Evolutionary conservation across 768 basidiomycete genomes (phyloP).

Genomic region (Epithele typhae): DNA sequence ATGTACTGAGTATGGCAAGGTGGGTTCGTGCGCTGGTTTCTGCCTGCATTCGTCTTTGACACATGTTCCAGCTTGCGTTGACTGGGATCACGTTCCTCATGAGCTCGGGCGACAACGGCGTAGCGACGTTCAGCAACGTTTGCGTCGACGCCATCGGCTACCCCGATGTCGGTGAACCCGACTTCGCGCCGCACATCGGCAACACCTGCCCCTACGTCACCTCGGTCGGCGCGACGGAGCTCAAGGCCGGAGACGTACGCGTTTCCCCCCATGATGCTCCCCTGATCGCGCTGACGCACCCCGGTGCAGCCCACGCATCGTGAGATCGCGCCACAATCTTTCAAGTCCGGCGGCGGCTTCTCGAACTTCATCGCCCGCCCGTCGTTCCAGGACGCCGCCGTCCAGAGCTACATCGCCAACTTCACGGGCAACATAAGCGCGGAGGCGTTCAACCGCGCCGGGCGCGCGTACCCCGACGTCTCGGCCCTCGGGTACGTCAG

Average conservation of each 20-base stretch:
- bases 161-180: slow-evolving; percentile 12
- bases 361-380: slow-evolving; percentile 37
- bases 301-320: too few relatives aligned
- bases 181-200: slow-evolving; percentile 42
- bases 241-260: slow-evolving; percentile 25
- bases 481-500: slow-evolving; percentile 27
- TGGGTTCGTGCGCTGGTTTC: too few relatives aligned
- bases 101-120: slow-evolving; percentile 38
- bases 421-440: slow-evolving; percentile 28
- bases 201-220: slow-evolving; percentile 37
- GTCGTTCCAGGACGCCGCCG: slow-evolving; percentile 29
- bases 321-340: slow-evolving; percentile 28
- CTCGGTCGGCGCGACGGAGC: slow-evolving; percentile 31
- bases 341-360: slow-evolving; percentile 36
- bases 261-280: too few relatives aligned
- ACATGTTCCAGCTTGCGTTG: slow-evolving; percentile 25
- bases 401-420: slow-evolving; percentile 23
- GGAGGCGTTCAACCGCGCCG: slow-evolving; percentile 29
- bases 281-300: too few relatives aligned
- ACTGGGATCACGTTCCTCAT: slow-evolving; percentile 34
- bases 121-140: slow-evolving; percentile 28
- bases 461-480: slow-evolving; percentile 28
- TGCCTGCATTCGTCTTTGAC: too few relatives aligned
- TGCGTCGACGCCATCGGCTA: slow-evolving; percentile 28
- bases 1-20: slow-evolving; percentile 40